phyloP scores from a whole-genome alignment of 2,329 filamentous ascomycete genomes.

The Byssothecium circinans region DNA sequence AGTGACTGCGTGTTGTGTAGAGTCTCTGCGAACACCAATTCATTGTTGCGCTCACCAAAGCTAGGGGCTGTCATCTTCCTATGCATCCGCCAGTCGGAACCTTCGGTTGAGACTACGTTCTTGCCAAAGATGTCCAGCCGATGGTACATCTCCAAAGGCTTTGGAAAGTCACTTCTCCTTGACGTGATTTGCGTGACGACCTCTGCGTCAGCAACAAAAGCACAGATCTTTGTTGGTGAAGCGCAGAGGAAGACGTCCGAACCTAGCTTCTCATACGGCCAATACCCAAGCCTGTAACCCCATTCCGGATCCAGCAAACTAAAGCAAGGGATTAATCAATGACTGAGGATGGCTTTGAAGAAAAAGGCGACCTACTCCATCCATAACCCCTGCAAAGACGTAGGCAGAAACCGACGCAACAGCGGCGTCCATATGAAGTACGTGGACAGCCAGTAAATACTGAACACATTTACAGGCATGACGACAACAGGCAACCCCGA shows the following conservation, averaged over 20 bases:
- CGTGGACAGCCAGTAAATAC: slow-evolving; percentile 59
- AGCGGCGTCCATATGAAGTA: slow-evolving; percentile 58
- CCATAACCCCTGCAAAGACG: slow-evolving; percentile 59
- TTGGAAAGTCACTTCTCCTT: slow-evolving; percentile 71
- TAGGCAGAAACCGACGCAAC: slow-evolving; percentile 56
- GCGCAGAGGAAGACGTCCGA: slow-evolving; percentile 66
- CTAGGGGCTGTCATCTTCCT: slow-evolving; percentile 70
- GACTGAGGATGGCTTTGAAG: not conserved
- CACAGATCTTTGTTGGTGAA: slow-evolving; percentile 55
- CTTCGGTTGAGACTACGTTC: slow-evolving; percentile 73
- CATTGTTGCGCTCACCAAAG: slow-evolving; percentile 77
- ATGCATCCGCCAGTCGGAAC: slow-evolving; percentile 69
- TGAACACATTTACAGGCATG: slow-evolving; percentile 51
- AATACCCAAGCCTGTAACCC: slow-evolving; percentile 58
- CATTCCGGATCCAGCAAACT: slow-evolving; percentile 64
- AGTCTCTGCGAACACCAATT: slow-evolving; percentile 65
- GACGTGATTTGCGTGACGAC: slow-evolving; percentile 66
- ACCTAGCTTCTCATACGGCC: slow-evolving; percentile 60
- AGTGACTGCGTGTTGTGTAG: slow-evolving; percentile 59
- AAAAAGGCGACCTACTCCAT: slow-evolving; percentile 55
- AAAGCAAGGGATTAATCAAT: slow-evolving; percentile 10
- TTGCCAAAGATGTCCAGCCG: slow-evolving; percentile 68
- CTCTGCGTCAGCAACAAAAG: slow-evolving; percentile 66
- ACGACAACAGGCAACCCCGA: slow-evolving; percentile 51
- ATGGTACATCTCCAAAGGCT: slow-evolving; percentile 62